phyloP scores from a whole-genome alignment of 495 filamentous ascomycete species.

The Xylaria nigripes region DNA sequence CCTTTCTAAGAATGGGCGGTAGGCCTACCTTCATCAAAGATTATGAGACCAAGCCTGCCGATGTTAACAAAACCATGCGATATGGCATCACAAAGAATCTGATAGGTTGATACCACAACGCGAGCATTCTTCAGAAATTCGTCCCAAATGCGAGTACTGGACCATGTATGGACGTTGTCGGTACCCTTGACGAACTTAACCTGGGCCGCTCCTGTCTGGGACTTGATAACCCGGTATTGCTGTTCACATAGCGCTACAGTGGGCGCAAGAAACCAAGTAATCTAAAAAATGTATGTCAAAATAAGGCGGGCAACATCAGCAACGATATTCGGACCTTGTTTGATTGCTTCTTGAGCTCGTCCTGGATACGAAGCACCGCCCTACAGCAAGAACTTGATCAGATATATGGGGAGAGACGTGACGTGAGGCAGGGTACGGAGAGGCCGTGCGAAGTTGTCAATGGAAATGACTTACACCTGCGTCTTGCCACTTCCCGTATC shows the following conservation, averaged over 20 bases:
- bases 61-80: constrained; percentile 73
- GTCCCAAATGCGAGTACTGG: constrained; percentile 62
- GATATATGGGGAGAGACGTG: neutral
- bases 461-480: constrained; percentile 55
- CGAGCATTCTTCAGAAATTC: constrained; percentile 56
- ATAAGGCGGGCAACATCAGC: neutral
- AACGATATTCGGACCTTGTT: constrained; percentile 45
- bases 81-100: constrained; percentile 70
- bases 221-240: constrained; percentile 56
- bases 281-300: constrained; percentile 32
- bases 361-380: constrained; percentile 67
- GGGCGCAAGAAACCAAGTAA: constrained; percentile 81
- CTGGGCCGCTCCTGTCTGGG: constrained; percentile 55
- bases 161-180: constrained; percentile 71
- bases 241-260: constrained; percentile 68
- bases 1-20: neutral
- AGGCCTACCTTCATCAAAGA: constrained; percentile 81
- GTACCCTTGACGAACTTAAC: constrained; percentile 57
- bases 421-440: neutral
- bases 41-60: constrained; percentile 54
- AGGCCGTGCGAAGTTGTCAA: neutral
- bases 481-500: constrained; percentile 93
- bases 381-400: constrained; percentile 31
- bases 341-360: constrained; percentile 59
- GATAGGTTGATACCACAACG: constrained; percentile 70